Percentiles rank a stretch among this genome's conserved stretches.
Conservation (phyloP, 805 yeast species). For the Zygoascus biomembranicola region DNA sequence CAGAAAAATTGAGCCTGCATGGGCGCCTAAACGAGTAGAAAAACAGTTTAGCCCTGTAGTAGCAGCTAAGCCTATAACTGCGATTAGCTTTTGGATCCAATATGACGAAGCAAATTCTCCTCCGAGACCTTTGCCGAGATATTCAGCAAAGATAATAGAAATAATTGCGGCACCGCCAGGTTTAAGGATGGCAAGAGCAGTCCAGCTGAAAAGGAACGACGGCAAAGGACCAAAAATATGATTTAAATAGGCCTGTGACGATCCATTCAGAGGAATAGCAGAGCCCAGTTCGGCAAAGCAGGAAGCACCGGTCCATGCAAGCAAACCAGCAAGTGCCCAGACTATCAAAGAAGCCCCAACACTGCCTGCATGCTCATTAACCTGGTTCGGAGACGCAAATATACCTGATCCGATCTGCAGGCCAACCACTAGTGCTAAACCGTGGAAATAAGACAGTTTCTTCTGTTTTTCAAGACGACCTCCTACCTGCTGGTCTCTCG, state of each 20-base stretch:
- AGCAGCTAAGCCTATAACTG: slow-evolving; percentile 22
- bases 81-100: slow-evolving; percentile 27
- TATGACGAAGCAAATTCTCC: slow-evolving; percentile 12
- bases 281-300: slow-evolving; percentile 36
- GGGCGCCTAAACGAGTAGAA: slow-evolving; percentile 26
- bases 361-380: slow-evolving; percentile 32
- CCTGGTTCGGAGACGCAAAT: slow-evolving; percentile 34
- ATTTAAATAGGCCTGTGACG: slow-evolving; percentile 33
- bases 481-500: slow-evolving; percentile 11
- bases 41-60: slow-evolving; percentile 24
- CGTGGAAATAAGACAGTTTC: slow-evolving; percentile 25
- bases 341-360: slow-evolving; percentile 30
- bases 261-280: slow-evolving; percentile 34
- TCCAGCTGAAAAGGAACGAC: slow-evolving; percentile 33
- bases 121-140: slow-evolving; percentile 22
- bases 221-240: slow-evolving; percentile 31
- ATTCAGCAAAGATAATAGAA: slow-evolving; percentile 33
- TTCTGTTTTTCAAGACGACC: slow-evolving; percentile 23
- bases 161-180: slow-evolving; percentile 36
- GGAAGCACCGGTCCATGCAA: slow-evolving; percentile 38
- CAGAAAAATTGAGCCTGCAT: slow-evolving; percentile 27
- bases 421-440: slow-evolving; percentile 33
- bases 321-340: slow-evolving; percentile 33
- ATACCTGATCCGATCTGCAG: slow-evolving; percentile 39
- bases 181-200: slow-evolving; percentile 31